Evolutionary conservation across 805 yeast genomes (phyloP), one percentile per base, ranked within the genome.

Genomic region (Myxozyma mucilagina): DNA sequence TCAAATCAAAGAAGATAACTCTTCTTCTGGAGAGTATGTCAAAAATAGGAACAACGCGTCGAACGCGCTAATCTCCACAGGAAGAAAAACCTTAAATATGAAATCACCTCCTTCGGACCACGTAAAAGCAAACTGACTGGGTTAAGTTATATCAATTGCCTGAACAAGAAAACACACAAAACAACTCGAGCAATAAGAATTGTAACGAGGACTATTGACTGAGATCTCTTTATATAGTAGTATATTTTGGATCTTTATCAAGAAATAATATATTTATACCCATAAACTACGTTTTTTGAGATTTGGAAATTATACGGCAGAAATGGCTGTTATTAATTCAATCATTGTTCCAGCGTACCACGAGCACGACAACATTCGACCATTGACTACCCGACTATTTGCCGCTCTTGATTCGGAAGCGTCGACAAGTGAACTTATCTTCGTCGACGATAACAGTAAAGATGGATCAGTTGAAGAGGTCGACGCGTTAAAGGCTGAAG

Each of bases 401-500:
- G 81, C 80, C 4, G 83, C 83, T 32, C 68, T 80, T 55, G 75
- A 75, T 57, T 20, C 38, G 32, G 76, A 71, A 7, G 75, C 81
- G 13, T 74, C 75, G 58, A 69, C 64, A 16, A 79, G 83, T 4
- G 84, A 80, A 67, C 71, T 80, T 66, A 79, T 79, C 70, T 80
- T 78, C 63, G 84, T 80, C 45, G 84, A 80, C 67, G 84, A 80
- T 68, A 80, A 80, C 69, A 79, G 82, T 20, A 73, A 76, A 52
- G 83, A 80, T 69, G 84, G 83, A 3, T 80, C 83, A 14, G 82
- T 78, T 41, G 84, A 80, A 68, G 83, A 79, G 63, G 84, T 80
- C 38, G 81, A 78, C 58, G 71, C 72, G 18, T 68, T 80, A 54
- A 72, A 76, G 60, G 74, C 75, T 53, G 76, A 78, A 65, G 83